Base-by-base conservation (phyloP, 192 early-diverging fungal genomes). In the Coemansia sp. region DNA sequence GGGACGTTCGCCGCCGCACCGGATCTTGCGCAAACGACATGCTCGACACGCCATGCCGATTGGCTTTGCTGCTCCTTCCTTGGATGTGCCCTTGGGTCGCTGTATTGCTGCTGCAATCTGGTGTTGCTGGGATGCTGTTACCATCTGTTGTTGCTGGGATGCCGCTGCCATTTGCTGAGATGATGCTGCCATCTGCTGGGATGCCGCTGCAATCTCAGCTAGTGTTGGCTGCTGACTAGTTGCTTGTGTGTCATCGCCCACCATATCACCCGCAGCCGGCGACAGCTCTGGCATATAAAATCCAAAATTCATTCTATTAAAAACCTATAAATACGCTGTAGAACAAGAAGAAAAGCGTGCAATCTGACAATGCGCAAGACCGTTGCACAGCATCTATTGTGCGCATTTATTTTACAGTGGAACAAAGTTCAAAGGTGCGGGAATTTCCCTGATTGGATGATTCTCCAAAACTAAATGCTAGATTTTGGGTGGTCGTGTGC, bases 11-110 rank as follows among this genome's bases (percentile, higher is more conserved):
- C 82, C 82, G 49, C 76, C 82, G 43, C 82, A 83, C 5, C 75
- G 56, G 59, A 83, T 78, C 67, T 83, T 83, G 55, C 76, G 76
- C 63, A 62, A 57, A 7, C 82, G 65, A 50, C 82, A 83, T 0
- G 76, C 76, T 2, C 73, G 60, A 15, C 82, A 83, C 4, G 82
- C 82, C 73, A 81, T 81, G 22, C 78, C 78, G 9, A 81, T 75
- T 15, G 78, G 72, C 11, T 70, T 59, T 4, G 53, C 25, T 5
- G 21, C 24, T 12, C 24, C 51, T 12, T 53, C 21, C 11, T 25
- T 29, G 25, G 23, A 8, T 27, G 12, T 55, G 19, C 21, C 4
- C 19, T 53, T 53, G 51, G 51, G 32, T 7, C 32, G 32, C 32
- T 32, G 32, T 32, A 1, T 7, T 32, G 32, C 49, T 21, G 49